These are phyloP conservation scores for Tetrastigma voinierianum DNA, from an alignment of 164 flowering plant species.

Conservation along the genomic window DNA sequence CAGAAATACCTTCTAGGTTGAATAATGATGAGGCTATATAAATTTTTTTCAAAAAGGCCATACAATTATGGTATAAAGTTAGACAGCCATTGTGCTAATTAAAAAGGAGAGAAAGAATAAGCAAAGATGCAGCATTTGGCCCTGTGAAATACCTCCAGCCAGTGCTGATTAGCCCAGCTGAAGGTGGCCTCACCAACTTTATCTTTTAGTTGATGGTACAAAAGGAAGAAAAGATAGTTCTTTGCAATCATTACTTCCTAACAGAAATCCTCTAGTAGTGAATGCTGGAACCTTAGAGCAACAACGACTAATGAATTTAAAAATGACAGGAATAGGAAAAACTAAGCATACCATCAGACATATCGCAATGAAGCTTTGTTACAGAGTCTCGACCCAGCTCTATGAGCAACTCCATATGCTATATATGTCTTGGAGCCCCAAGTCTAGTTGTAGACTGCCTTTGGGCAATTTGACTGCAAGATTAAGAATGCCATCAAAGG, in stretches of 20 bases:
- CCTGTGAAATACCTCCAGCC: no score
- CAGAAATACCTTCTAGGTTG: no score
- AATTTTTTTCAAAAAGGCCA: no score
- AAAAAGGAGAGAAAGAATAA: no score
- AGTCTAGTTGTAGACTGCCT: constrained; percentile 46
- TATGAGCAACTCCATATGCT: constrained; percentile 55
- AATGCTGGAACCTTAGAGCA: neutral
- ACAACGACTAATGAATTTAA: no score
- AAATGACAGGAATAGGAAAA: neutral
- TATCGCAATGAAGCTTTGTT: constrained; percentile 73
- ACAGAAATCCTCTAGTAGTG: neutral
- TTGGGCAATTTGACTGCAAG: constrained; percentile 51
- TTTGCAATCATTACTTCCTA: neutral
- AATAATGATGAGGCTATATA: no score
- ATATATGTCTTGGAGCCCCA: constrained; percentile 78
- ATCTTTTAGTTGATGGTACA: neutral
- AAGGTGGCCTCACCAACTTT: no score
- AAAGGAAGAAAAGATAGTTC: neutral
- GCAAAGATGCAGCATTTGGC: no score
- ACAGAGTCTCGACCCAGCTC: constrained; percentile 75
- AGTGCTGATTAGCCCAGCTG: no score
- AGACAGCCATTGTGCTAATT: no score
- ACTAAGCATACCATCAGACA: constrained; percentile 67
- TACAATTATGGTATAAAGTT: no score
- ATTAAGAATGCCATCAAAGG: constrained; percentile 44